Evolutionary conservation across 1,284 basidiomycete species (phyloP), one percentile per base, ranked within the genome.

Genomic region (Ganoderma boninense): DNA sequence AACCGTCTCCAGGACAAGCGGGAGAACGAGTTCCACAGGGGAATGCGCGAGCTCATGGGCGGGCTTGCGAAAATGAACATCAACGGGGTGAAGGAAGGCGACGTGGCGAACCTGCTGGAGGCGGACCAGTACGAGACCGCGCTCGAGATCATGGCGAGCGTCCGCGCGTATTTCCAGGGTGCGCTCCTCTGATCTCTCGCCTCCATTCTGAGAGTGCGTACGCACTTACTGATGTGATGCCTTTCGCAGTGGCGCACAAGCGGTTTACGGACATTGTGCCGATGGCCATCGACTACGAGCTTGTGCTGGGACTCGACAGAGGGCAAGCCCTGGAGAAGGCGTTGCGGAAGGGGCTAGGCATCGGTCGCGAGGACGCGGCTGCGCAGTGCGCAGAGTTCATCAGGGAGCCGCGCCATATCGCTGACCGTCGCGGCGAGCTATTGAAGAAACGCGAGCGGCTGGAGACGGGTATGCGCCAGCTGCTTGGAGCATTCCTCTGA

Each of bases 111-210:
- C 70, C 77, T 94, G 0, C 80, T 90, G 2, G 84, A 88, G 0
- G 69, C 84, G 0, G 89, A 92, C 72, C 79, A 80, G 0, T 87
- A 84, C 82, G 88, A 90, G 26, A 81, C 86, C 0, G 90, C 88
- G 0, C 77, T 94, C 4, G 76, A 79, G 13, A 91, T 93, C 73
- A 92, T 93, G 90, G 89, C 92, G 0, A 86, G 90, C 56, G 89
- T 91, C 4, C 83, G 90, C 2, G 93, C 90, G 0, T 94, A 94
- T 73, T 94, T 92, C 78, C 90, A 92, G 84, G 88, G 90, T 90
- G 54, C 7, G 71, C 89, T 32, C 68, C 13, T 72, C 59, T 7
- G 52, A 29, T n/a, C 7, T 61, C 6, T 16, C 79, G 14, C 32
- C 18, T 49, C 20, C 42, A 5, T 43, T 11, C 1, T 16, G 42